Evolutionary conservation across 768 basidiomycete species (phyloP).

Genomic region (Imleria badia): DNA sequence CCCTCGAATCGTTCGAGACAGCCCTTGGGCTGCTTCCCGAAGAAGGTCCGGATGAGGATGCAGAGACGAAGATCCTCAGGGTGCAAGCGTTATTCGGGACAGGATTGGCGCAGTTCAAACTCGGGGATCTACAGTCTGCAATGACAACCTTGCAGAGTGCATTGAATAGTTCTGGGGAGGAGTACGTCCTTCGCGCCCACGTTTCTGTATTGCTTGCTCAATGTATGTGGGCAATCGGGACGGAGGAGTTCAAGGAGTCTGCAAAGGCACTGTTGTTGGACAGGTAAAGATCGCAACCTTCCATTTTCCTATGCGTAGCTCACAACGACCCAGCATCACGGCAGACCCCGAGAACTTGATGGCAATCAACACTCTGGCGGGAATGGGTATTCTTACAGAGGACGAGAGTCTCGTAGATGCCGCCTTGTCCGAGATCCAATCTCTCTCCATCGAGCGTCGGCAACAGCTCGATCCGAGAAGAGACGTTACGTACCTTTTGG

Average conservation of each 20-base stretch:
- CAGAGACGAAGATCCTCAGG: conserved; percentile 43
- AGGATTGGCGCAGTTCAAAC: conserved; percentile 70
- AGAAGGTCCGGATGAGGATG: conserved; percentile 36
- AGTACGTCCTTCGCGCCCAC: conserved; percentile 57
- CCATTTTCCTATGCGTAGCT: conserved; percentile 7
- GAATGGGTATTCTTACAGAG: conserved; percentile 82
- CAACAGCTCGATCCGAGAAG: conserved; percentile 65
- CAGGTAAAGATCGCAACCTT: conserved; percentile 51
- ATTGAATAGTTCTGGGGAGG: conserved; percentile 51
- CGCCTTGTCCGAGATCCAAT: conserved; percentile 76
- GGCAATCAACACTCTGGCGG: conserved; percentile 81
- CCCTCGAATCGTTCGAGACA: conserved; percentile 69
- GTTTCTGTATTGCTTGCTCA: conserved; percentile 79
- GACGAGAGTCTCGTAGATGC: conserved; percentile 85
- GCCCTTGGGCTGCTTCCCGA: conserved; percentile 68
- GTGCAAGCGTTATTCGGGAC: conserved; percentile 68
- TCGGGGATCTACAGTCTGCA: conserved; percentile 60
- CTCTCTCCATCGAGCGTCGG: conserved; percentile 64
- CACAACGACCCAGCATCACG: conserved; percentile 55
- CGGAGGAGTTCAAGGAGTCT: conserved; percentile 70
- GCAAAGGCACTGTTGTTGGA: conserved; percentile 81
- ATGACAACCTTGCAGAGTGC: conserved; percentile 68
- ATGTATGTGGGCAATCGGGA: conserved; percentile 79
- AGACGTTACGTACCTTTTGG: conserved; percentile 69
- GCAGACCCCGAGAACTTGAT: conserved; percentile 74